These are phyloP conservation scores for Setaria viridis DNA, from an alignment of 202 grass and related monocot genomes.

Conservation along the genomic window DNA sequence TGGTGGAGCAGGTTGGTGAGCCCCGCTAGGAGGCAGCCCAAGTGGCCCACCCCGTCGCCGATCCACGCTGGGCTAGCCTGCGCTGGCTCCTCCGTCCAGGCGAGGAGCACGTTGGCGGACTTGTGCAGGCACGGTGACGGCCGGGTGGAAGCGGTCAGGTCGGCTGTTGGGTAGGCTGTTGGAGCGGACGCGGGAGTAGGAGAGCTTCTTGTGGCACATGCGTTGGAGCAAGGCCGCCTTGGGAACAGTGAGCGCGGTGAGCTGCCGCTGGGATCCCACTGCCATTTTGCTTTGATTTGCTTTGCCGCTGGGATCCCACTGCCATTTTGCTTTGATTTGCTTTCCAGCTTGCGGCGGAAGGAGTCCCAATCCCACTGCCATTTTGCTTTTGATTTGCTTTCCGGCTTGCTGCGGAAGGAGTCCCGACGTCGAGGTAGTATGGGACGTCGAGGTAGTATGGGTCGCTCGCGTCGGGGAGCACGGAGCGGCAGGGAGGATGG, in stretches of 20 bases:
- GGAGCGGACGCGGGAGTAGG: slow-evolving; percentile 52
- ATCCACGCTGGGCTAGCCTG: slow-evolving; percentile 46
- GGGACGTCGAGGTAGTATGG: neutral
- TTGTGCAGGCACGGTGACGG: slow-evolving; percentile 52
- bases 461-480: neutral
- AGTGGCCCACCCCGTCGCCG: slow-evolving; percentile 14
- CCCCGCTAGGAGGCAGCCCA: slow-evolving; percentile 30
- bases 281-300: slow-evolving; percentile 36
- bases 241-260: slow-evolving; percentile 29
- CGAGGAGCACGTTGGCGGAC: slow-evolving; percentile 29
- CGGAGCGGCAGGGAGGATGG: no score
- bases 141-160: slow-evolving; percentile 60
- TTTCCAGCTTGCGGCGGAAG: no score
- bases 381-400: neutral
- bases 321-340: no score
- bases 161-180: slow-evolving; percentile 47
- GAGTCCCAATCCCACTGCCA: no score
- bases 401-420: no score
- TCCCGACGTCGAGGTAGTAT: no score
- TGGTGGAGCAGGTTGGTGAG: slow-evolving; percentile 63
- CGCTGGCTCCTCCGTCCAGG: slow-evolving; percentile 40
- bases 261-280: slow-evolving; percentile 28
- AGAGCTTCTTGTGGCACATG: slow-evolving; percentile 51
- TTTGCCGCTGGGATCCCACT: no score
- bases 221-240: slow-evolving; percentile 30